A percentile compares a stretch with the other conserved stretches of the same genome.
Evolutionary conservation across 2,329 filamentous ascomycete species (phyloP).

Genomic region (Aspergillus fumigatus): DNA sequence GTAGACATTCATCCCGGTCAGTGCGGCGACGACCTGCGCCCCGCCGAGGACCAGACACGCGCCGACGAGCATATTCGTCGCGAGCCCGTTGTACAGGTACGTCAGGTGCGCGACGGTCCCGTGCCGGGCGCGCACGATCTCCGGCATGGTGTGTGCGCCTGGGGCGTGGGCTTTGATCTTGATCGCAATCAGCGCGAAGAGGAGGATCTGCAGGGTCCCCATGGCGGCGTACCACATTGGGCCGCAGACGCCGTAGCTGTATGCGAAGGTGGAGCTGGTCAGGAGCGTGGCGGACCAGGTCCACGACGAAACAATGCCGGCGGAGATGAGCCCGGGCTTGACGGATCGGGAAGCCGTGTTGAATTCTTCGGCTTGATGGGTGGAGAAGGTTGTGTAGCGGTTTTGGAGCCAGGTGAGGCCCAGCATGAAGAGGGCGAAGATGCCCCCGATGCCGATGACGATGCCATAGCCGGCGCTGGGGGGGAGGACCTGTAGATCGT

Average conservation of each 20-base stretch:
- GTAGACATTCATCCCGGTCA: slow-evolving; percentile 42
- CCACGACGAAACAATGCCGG: slow-evolving; percentile 48
- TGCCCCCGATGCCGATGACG: slow-evolving; percentile 47
- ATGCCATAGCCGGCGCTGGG: slow-evolving; percentile 47
- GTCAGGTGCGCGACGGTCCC: slow-evolving; percentile 36
- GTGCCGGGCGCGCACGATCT: slow-evolving; percentile 39
- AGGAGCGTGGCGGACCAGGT: slow-evolving; percentile 47
- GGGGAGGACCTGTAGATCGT: slow-evolving; percentile 16
- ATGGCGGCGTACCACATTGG: slow-evolving; percentile 43
- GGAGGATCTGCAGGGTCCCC: slow-evolving; percentile 38
- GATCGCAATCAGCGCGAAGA: slow-evolving; percentile 40
- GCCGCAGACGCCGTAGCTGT: slow-evolving; percentile 39
- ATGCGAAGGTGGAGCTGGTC: slow-evolving; percentile 40
- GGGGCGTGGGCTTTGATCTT: slow-evolving; percentile 41
- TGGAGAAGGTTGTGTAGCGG: slow-evolving; percentile 27
- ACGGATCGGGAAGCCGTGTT: slow-evolving; percentile 41
- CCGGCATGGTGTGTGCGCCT: slow-evolving; percentile 41
- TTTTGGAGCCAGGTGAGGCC: slow-evolving; percentile 41
- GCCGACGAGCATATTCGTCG: slow-evolving; percentile 41
- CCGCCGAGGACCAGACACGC: slow-evolving; percentile 38
- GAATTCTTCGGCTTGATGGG: slow-evolving; percentile 44
- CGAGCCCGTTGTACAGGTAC: slow-evolving; percentile 39
- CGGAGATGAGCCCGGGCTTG: slow-evolving; percentile 42
- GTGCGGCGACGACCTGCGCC: slow-evolving; percentile 34
- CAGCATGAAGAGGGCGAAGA: slow-evolving; percentile 43